A percentile compares a stretch with the other conserved stretches of the same genome.
These are phyloP conservation scores for Alternaria brassicae DNA, from an alignment of 2,329 filamentous ascomycete species.

Conservation along the genomic window DNA sequence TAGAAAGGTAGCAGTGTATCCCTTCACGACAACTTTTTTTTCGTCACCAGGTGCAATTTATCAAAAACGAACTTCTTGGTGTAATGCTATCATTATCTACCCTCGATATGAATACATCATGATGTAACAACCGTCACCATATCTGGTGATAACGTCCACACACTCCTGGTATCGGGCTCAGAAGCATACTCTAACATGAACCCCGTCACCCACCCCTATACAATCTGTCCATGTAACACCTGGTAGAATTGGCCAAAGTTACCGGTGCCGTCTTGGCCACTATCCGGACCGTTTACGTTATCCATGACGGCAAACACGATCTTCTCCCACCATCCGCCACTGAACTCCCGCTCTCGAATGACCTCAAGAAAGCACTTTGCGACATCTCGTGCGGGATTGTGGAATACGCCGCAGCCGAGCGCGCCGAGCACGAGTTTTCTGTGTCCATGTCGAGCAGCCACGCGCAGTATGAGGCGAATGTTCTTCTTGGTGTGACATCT, in stretches of 20 bases:
- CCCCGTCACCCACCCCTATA: constrained; percentile 10
- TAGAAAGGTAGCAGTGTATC: too few species aligned
- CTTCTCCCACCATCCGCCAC: constrained; percentile 69
- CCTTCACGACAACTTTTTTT: too few species aligned
- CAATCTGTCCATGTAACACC: constrained; percentile 34
- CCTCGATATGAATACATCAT: too few species aligned
- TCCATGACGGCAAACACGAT: constrained; percentile 70
- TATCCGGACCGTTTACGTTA: constrained; percentile 35
- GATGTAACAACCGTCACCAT: too few species aligned
- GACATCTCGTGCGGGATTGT: constrained; percentile 68
- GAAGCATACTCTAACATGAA: too few species aligned
- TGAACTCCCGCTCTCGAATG: constrained; percentile 66
- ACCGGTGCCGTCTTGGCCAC: constrained; percentile 50
- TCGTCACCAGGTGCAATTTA: too few species aligned
- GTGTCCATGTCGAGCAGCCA: constrained; percentile 65
- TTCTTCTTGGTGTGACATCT: constrained; percentile 66
- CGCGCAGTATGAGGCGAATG: constrained; percentile 67
- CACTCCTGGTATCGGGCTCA: too few species aligned
- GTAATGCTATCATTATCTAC: too few species aligned
- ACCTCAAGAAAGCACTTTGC: constrained; percentile 69
- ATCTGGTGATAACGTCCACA: not conserved
- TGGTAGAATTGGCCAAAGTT: constrained; percentile 60
- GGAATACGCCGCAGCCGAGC: constrained; percentile 72
- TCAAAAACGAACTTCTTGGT: too few species aligned
- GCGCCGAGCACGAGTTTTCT: constrained; percentile 70